These are phyloP conservation scores for Phylloporus rhodoxanthus DNA, from an alignment of 768 basidiomycete species.

Conservation along the genomic window DNA sequence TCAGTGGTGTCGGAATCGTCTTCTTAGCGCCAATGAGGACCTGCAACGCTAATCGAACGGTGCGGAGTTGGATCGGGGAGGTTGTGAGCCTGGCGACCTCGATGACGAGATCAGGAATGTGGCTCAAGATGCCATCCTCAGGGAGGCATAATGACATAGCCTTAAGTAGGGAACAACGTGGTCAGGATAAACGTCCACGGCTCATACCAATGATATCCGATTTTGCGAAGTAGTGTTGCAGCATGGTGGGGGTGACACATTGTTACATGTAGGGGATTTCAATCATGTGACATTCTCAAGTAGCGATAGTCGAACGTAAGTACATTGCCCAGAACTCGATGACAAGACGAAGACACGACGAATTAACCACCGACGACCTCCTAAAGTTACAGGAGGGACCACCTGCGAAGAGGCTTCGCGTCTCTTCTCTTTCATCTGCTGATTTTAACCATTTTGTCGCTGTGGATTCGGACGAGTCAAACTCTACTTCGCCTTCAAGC, in stretches of 20 bases:
- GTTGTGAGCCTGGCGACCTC: background rate
- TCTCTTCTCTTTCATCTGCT: constrained; percentile 1
- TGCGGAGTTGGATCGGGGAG: background rate
- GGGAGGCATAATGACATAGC: background rate
- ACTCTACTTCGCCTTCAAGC: constrained; percentile 5
- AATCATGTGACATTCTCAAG: background rate
- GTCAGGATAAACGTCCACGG: background rate
- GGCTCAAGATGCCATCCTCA: background rate
- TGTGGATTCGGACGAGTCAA: background rate
- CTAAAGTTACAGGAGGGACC: constrained; percentile 42
- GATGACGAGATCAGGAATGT: background rate
- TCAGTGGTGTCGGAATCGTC: too few species aligned
- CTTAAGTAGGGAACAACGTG: background rate
- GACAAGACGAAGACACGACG: constrained; percentile 14
- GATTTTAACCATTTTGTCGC: background rate
- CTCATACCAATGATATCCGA: background rate
- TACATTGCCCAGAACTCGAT: constrained; percentile 1
- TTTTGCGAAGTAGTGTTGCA: background rate
- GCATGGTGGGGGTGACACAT: background rate
- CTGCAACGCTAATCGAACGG: background rate
- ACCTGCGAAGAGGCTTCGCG: constrained; percentile 32
- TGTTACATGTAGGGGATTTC: too few species aligned
- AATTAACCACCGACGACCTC: constrained; percentile 42
- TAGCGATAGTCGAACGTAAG: too few species aligned
- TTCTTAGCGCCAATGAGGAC: background rate